Conservation (phyloP, 2,329 filamentous ascomycete genomes). For the Allantophomopsis lycopodina region DNA sequence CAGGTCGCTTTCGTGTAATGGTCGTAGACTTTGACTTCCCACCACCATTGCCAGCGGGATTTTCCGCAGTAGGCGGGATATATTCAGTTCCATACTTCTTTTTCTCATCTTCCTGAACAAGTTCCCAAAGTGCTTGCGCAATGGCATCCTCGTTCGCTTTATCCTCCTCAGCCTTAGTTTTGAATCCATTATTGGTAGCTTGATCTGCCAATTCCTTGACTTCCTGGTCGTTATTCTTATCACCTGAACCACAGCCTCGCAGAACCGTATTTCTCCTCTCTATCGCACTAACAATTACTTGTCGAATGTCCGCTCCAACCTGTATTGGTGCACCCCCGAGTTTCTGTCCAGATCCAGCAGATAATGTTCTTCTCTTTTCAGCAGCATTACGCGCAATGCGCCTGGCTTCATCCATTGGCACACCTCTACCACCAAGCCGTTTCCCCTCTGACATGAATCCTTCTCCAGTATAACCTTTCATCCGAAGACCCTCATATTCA, state of each 20-base stretch:
- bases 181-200: constrained; percentile 60
- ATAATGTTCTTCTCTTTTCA: constrained; percentile 49
- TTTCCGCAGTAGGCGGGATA: constrained; percentile 13
- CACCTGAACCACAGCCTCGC: constrained; percentile 59
- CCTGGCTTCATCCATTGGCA: constrained; percentile 61
- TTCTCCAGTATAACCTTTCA: constrained; percentile 83
- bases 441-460: constrained; percentile 69
- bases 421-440: constrained; percentile 51
- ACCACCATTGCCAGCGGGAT: constrained; percentile 18
- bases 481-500: constrained; percentile 61
- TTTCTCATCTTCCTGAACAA: constrained; percentile 61
- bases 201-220: constrained; percentile 49
- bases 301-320: constrained; percentile 55
- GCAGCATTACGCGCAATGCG: constrained; percentile 61
- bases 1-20: constrained; percentile 8
- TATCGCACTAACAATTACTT: constrained; percentile 58
- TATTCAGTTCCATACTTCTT: constrained; percentile 15
- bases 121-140: constrained; percentile 70
- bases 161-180: constrained; percentile 75
- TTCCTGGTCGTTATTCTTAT: constrained; percentile 49
- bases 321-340: constrained; percentile 49
- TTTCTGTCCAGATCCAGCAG: constrained; percentile 51
- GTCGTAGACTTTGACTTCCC: not conserved
- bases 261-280: constrained; percentile 53
- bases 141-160: constrained; percentile 82